Evolutionary conservation across 768 basidiomycete genomes (phyloP), one percentile per base, ranked within the genome.

Genomic region (Boletus reticulatus): DNA sequence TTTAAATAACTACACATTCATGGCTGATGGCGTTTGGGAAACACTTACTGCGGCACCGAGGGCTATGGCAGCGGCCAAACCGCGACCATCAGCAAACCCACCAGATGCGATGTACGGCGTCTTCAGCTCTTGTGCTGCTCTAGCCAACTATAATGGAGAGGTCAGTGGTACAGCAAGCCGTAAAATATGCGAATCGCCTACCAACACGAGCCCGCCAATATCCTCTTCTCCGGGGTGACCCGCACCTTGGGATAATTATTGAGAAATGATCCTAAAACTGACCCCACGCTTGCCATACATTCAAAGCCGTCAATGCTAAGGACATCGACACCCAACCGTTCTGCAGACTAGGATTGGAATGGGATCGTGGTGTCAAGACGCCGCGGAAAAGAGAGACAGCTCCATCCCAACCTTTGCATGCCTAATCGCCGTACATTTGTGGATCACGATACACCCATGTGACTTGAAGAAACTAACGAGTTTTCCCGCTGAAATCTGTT

Each of bases 171-270:
- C 36, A 36, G 32, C 22, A 27, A 56, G 36, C 6, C 6, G 39
- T 11, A 38, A 31, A 29, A n/a, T 31, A 39, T 13, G 8, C 13
- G 22, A 29, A 17, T 31, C 4, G 16, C 69, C 45, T 60, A 92
- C 92, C 74, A 97, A 72, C 4, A 97, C 88, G 22, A 96, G 65
- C 5, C 89, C 90, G 4, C 91, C 90, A 22, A 97, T 89, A 66
- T 97, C 95, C 42, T 96, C 91, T 67, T 97, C 95, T 58, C 95
- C 95, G 17, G 93, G 93, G 71, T 94, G 92, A 24, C 94, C 94
- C 31, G 93, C 94, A 66, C 92, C 91, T 93, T 64, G n/a, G 13
- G 2, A 46, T 20, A 5, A 16, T 41, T 54, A 57, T 63, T 58
- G 57, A 49, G 48, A 42, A 50, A 51, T 47, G 38, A 13, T 19